These are phyloP conservation scores for Fusarium sp. DNA, from an alignment of 2,329 filamentous ascomycete species.

Conservation along the genomic window DNA sequence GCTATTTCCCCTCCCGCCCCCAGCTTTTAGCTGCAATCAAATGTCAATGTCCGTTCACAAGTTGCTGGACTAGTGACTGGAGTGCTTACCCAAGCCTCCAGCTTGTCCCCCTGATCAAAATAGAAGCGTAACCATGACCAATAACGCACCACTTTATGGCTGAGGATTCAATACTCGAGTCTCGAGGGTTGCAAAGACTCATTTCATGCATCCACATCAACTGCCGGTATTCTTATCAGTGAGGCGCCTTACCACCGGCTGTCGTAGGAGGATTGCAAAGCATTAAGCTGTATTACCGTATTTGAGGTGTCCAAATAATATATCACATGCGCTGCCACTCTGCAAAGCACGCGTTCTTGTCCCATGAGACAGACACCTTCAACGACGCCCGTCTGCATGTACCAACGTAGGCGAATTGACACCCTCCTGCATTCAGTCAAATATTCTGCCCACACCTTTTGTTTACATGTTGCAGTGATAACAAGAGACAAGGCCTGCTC, in stretches of 20 bases:
- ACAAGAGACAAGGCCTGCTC: background rate
- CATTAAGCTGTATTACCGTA: background rate
- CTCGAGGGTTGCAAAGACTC: constrained; percentile 28
- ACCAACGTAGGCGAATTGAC: constrained; percentile 18
- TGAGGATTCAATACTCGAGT: constrained; percentile 18
- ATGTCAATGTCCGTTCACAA: constrained; percentile 4
- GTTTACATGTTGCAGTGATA: constrained; percentile 13
- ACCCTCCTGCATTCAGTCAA: constrained; percentile 11
- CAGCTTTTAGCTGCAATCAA: constrained; percentile 14
- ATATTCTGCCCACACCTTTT: constrained; percentile 23
- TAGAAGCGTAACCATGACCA: constrained; percentile 29
- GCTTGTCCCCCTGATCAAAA: constrained; percentile 31
- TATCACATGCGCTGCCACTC: constrained; percentile 30
- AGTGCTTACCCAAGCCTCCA: constrained; percentile 22
- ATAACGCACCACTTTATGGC: constrained; percentile 20
- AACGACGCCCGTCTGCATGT: constrained; percentile 16
- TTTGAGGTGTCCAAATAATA: background rate
- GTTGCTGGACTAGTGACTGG: constrained; percentile 1
- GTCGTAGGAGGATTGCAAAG: constrained; percentile 11
- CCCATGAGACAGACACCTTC: constrained; percentile 9
- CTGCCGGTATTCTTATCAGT: constrained; percentile 35
- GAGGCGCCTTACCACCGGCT: constrained; percentile 21
- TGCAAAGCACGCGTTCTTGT: background rate
- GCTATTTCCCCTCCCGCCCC: constrained; percentile 17
- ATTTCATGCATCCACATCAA: constrained; percentile 36